Evolutionary conservation across 257 asterid species (phyloP), one percentile per base, ranked within the genome.

Genomic region (Leptodermis oblonga): DNA sequence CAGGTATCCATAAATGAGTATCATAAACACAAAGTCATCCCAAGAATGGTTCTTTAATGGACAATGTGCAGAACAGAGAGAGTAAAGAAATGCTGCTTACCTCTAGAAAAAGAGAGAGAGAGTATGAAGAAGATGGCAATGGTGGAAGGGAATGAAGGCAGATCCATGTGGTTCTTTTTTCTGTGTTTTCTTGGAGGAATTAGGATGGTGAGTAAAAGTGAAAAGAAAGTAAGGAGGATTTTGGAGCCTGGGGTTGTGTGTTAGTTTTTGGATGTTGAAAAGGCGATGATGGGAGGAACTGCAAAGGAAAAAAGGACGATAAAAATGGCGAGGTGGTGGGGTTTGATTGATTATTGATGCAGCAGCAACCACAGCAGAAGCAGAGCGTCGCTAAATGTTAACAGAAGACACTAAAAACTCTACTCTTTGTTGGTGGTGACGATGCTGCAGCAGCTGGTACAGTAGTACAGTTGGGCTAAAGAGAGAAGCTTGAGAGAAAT

Each of bases 31-130:
- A 54, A 1, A 54, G 0, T 39, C 13, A 45, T 65, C 7, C 18
- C 6, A 23, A 52, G 12, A 22, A 51, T 14, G 14, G 34, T 18
- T 20, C 11, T 55, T 26, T 14, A 14, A 4, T 22, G 45, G 41
- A 45, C 37, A 59, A 22, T 70, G 45, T 28, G 56, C 15, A 5
- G 23, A 31, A 52, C 53, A 3, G 4, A 9, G 1, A 49, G 5
- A 17, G 13, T 22, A 39, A 65, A 65, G 33, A 56, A 39, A n/a
- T 37, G 13, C 17, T 22, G 67, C 14, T 69, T 78, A 92, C 97
- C 97, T 77, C 17, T 77, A 36, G 78, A 58, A 25, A 88, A 61
- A 28, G 85, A 67, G 78, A 83, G 55, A 58, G 76, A 82, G 68
- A 80, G 31, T 73, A 62, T 71, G 36, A 80, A 73, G 56, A 58